Percentiles rank a stretch among this genome's conserved stretches.
These are phyloP conservation scores for Candida endomychidarum DNA, from an alignment of 805 yeast species.

Conservation along the genomic window DNA sequence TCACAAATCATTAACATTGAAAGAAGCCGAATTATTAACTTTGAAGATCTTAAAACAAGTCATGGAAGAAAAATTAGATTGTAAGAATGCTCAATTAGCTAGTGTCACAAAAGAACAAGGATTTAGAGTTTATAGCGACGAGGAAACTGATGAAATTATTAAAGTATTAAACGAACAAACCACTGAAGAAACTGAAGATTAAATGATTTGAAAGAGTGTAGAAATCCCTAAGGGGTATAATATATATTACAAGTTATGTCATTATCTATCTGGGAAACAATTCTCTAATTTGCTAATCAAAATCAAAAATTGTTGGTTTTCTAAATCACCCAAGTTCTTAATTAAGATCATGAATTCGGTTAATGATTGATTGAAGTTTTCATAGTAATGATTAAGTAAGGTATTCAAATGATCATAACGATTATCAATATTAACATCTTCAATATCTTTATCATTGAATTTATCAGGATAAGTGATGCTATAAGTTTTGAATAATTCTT, in stretches of 20 bases:
- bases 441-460: constrained; percentile 39
- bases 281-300: constrained; percentile 45
- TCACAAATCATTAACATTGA: constrained; percentile 84
- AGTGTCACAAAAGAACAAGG: constrained; percentile 86
- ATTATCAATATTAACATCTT: constrained; percentile 35
- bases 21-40: constrained; percentile 89
- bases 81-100: constrained; percentile 93
- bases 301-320: constrained; percentile 44
- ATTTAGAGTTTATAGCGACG: constrained; percentile 80
- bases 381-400: constrained; percentile 43
- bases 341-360: constrained; percentile 47
- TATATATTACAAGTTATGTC: constrained; percentile 2
- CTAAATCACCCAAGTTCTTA: constrained; percentile 49
- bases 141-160: constrained; percentile 79
- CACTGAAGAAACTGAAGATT: constrained; percentile 21
- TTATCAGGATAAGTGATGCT: constrained; percentile 34
- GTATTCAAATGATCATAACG: constrained; percentile 42
- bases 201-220: constrained; percentile 1
- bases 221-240: not conserved
- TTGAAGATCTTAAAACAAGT: constrained; percentile 93
- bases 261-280: constrained; percentile 30
- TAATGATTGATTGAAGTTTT: constrained; percentile 45
- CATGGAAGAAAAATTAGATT: constrained; percentile 97
- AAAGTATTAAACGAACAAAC: constrained; percentile 71
- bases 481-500: constrained; percentile 43